Evolutionary conservation across 2,329 filamentous ascomycete genomes (phyloP).

Genomic region (Colletotrichum lentis): DNA sequence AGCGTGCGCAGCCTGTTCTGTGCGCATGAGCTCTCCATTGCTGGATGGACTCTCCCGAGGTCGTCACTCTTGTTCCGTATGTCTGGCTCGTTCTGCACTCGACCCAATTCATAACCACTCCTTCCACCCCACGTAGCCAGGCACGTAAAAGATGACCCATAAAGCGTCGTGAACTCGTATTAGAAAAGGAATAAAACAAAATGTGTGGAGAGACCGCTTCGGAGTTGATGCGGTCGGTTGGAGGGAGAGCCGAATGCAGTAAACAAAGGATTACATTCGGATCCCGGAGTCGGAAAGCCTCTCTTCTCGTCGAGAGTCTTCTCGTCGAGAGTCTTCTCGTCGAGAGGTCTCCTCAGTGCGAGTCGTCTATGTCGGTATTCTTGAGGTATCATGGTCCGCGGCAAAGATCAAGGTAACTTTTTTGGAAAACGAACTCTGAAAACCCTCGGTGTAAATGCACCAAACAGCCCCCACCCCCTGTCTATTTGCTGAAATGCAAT

Average conservation of each 20-base stretch:
- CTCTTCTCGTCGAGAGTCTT: constrained; percentile 46
- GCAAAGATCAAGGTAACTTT: constrained; percentile 57
- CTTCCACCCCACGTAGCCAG: constrained; percentile 22
- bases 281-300: constrained; percentile 41
- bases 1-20: constrained; percentile 3
- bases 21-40: constrained; percentile 30
- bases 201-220: constrained; percentile 27
- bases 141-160: constrained; percentile 32
- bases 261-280: constrained; percentile 44
- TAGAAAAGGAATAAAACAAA: constrained; percentile 36
- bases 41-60: constrained; percentile 25
- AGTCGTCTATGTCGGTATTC: constrained; percentile 53
- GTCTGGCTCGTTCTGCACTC: constrained; percentile 18
- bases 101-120: constrained; percentile 8
- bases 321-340: constrained; percentile 47
- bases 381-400: constrained; percentile 59
- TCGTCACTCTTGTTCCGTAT: constrained; percentile 22
- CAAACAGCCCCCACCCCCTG: constrained; percentile 54
- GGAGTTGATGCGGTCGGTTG: constrained; percentile 17
- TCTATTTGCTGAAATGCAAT: constrained; percentile 62
- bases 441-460: constrained; percentile 59
- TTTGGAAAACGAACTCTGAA: constrained; percentile 57
- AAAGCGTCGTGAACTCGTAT: constrained; percentile 38
- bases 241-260: constrained; percentile 43
- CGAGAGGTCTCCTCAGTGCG: constrained; percentile 48